These are phyloP conservation scores for Quercus bicolor DNA, from an alignment of 306 rosid species.

Conservation along the genomic window DNA sequence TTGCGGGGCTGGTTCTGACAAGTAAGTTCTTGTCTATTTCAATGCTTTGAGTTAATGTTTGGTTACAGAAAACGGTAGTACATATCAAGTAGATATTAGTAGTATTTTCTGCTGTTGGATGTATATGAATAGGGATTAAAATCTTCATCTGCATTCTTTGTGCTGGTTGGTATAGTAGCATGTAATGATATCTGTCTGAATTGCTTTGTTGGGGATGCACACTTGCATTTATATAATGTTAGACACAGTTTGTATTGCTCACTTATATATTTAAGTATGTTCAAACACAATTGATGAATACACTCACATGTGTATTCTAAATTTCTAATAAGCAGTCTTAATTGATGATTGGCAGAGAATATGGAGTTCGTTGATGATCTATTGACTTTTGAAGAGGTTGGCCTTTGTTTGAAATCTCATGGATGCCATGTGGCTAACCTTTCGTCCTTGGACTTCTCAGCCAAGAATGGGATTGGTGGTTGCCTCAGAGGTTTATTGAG, in stretches of 20 bases:
- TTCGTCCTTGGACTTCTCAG: conserved; percentile 65
- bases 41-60: neutral
- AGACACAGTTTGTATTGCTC: neutral
- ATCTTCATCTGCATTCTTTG: neutral
- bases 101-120: neutral
- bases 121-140: neutral
- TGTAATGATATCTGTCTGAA: neutral
- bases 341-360: conserved; percentile 57
- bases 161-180: neutral
- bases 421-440: conserved; percentile 83
- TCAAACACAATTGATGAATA: neutral
- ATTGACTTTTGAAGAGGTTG: conserved; percentile 78
- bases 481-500: conserved; percentile 73
- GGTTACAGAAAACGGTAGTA: neutral
- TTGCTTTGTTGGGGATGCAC: neutral
- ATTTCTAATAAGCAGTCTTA: conserved; percentile 10
- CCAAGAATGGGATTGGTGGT: conserved; percentile 78
- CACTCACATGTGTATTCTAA: neutral
- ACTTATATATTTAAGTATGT: neutral
- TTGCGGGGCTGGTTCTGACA: conserved; percentile 61
- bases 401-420: conserved; percentile 63
- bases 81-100: neutral
- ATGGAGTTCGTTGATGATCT: conserved; percentile 89
- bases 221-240: neutral
- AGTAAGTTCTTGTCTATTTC: conserved; percentile 46